Percentiles rank a stretch among this genome's conserved stretches.
Evolutionary conservation across 2,329 filamentous ascomycete genomes (phyloP).

Genomic region (Emergomyces africanus): DNA sequence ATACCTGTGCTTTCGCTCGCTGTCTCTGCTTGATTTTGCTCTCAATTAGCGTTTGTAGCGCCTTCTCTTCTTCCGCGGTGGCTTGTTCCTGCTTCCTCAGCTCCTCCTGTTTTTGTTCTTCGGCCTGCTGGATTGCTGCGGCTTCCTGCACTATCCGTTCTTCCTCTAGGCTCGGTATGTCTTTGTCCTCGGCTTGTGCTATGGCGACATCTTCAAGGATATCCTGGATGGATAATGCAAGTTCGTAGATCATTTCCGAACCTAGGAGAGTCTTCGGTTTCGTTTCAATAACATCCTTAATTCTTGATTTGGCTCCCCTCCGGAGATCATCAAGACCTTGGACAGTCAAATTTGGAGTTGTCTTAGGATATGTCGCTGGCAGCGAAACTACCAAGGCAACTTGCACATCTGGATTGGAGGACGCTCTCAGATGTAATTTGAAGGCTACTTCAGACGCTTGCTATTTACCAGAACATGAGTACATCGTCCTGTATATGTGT

Average conservation of each 20-base stretch:
- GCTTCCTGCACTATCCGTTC: slow-evolving; percentile 77
- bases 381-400: slow-evolving; percentile 66
- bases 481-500: slow-evolving; percentile 4
- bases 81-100: slow-evolving; percentile 29
- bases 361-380: slow-evolving; percentile 84
- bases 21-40: slow-evolving; percentile 26
- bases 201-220: slow-evolving; percentile 76
- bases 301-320: slow-evolving; percentile 56
- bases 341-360: slow-evolving; percentile 58
- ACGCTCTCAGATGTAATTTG: slow-evolving; percentile 63
- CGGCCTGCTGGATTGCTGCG: slow-evolving; percentile 39
- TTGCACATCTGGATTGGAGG: slow-evolving; percentile 57
- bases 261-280: slow-evolving; percentile 53
- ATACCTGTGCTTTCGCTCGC: slow-evolving; percentile 26
- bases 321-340: slow-evolving; percentile 53
- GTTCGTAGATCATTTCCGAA: slow-evolving; percentile 52
- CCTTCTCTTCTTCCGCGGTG: slow-evolving; percentile 27
- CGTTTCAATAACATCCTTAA: slow-evolving; percentile 55
- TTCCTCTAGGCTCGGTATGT: slow-evolving; percentile 76
- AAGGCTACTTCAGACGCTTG: slow-evolving; percentile 71
- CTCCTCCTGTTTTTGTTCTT: slow-evolving; percentile 39
- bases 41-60: slow-evolving; percentile 26
- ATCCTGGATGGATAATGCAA: slow-evolving; percentile 49
- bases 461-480: slow-evolving; percentile 25
- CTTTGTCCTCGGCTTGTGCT: slow-evolving; percentile 58